Base-by-base conservation (phyloP, 495 filamentous ascomycete species). In the Xylaria flabelliformis region DNA sequence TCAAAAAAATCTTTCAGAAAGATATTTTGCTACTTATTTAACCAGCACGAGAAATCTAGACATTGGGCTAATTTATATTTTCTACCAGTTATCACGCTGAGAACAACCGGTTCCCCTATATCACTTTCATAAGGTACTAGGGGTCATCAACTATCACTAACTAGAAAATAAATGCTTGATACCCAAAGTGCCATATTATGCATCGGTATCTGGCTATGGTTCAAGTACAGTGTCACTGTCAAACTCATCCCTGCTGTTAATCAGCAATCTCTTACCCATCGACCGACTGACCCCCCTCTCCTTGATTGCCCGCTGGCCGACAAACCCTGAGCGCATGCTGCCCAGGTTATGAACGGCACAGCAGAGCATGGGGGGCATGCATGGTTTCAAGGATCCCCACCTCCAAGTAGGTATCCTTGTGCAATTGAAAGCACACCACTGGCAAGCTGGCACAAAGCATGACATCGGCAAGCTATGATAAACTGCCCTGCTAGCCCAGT, bases 281-380 rank as follows among this genome's bases (percentile, higher is more conserved):
- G 17, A 10, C 56, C 39, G 10, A 42, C 39, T 1, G 36, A 29
- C 26, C 26, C 7, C 6, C 36, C 36, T 8, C 36, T 39, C 61
- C 61, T 26, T 13, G 4, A 15, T 8, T 15, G 34, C 61, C 61
- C 21, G 61, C 61, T 42, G n/a, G 61, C 61, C 61, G 39, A 44
- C 61, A 63, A 44, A 63, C 61, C 61, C 39, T 63, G 61, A 36
- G 61, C 61, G 39, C 39, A 61, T 42, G 42, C 61, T 63, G 24
- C 61, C 61, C 39, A 61, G 34, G 34, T 12, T 42, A 24, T 39
- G 61, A 41, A 44, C 61, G 39, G 61, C 36, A 63, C 61, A 63
- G 36, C 21, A 63, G 4, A 15, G 39, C 34, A 29, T 39, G 59
- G 59, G 10, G 26, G 2, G 2, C 59, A 42, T 62, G 59, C 61